phyloP scores from a whole-genome alignment of 2,329 filamentous ascomycete species.

The Neonectria coccinea region DNA sequence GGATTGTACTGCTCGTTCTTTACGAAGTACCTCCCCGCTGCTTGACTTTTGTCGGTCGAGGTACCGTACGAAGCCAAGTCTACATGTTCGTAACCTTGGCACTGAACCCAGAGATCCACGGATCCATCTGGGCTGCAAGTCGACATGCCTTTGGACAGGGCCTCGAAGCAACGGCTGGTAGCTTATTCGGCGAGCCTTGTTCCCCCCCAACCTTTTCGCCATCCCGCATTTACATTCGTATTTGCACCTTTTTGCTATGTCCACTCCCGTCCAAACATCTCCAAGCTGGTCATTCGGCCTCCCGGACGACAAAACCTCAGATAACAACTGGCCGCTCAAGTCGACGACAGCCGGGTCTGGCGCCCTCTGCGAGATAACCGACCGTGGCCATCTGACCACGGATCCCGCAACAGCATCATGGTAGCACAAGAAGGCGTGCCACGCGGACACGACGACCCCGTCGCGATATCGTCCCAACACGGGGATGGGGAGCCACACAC shows the following conservation, averaged over 20 bases:
- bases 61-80: too few species aligned
- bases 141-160: background rate
- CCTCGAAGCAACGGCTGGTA: slow-evolving; percentile 38
- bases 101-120: slow-evolving; percentile 29
- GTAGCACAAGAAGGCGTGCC: slow-evolving; percentile 25
- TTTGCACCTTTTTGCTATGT: background rate
- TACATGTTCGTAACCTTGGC: slow-evolving; percentile 1
- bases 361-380: slow-evolving; percentile 23
- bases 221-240: slow-evolving; percentile 4
- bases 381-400: slow-evolving; percentile 23
- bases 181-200: slow-evolving; percentile 34
- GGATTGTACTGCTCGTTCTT: too few species aligned
- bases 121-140: slow-evolving; percentile 26
- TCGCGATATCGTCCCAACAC: slow-evolving; percentile 5
- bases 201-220: slow-evolving; percentile 6
- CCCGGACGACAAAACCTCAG: slow-evolving; percentile 15
- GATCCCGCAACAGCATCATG: slow-evolving; percentile 5
- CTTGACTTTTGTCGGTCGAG: background rate
- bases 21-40: slow-evolving; percentile 2
- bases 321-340: slow-evolving; percentile 14
- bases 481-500: slow-evolving; percentile 10
- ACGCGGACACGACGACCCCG: slow-evolving; percentile 24
- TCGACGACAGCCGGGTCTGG: slow-evolving; percentile 15
- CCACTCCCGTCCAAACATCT: background rate
- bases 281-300: slow-evolving; percentile 6